phyloP scores from a whole-genome alignment of 2,329 filamentous ascomycete species.

The Plectosphaerella plurivora region DNA sequence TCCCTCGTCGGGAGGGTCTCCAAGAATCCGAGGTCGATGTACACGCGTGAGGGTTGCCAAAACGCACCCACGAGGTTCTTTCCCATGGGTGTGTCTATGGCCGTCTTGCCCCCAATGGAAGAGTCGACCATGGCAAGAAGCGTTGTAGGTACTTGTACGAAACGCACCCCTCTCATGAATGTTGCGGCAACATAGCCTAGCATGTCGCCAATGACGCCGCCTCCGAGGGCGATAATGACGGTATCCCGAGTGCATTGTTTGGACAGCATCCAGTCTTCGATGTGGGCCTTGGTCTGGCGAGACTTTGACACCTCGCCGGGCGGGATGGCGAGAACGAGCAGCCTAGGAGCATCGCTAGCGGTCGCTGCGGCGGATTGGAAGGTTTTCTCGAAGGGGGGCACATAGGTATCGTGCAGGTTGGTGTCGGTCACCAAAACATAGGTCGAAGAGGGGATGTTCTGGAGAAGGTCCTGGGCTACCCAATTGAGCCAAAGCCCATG shows the following conservation, averaged over 20 bases:
- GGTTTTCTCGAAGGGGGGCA: slow-evolving; percentile 62
- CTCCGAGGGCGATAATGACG: slow-evolving; percentile 89
- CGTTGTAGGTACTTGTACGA: slow-evolving; percentile 94
- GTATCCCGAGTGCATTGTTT: slow-evolving; percentile 93
- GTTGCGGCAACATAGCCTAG: slow-evolving; percentile 96
- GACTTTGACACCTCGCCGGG: slow-evolving; percentile 94
- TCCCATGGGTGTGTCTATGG: slow-evolving; percentile 91
- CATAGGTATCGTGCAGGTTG: slow-evolving; percentile 78
- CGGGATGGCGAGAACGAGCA: slow-evolving; percentile 81
- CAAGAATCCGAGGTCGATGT: slow-evolving; percentile 88
- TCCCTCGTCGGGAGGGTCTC: slow-evolving; percentile 86
- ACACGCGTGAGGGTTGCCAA: slow-evolving; percentile 92
- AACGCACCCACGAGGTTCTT: slow-evolving; percentile 96
- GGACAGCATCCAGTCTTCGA: slow-evolving; percentile 95
- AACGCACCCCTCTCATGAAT: slow-evolving; percentile 95
- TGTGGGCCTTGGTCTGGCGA: slow-evolving; percentile 86
- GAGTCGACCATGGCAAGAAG: slow-evolving; percentile 97
- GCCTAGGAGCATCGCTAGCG: slow-evolving; percentile 42
- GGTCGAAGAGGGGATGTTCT: slow-evolving; percentile 75
- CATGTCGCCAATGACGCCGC: slow-evolving; percentile 97
- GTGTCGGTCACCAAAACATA: slow-evolving; percentile 97
- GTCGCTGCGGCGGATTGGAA: slow-evolving; percentile 24
- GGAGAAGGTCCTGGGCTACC: slow-evolving; percentile 75
- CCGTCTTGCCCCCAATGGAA: slow-evolving; percentile 96
- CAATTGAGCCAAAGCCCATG: slow-evolving; percentile 84